These are phyloP conservation scores for Epichloe amarillans DNA, from an alignment of 2,329 filamentous ascomycete species.

Conservation along the genomic window DNA sequence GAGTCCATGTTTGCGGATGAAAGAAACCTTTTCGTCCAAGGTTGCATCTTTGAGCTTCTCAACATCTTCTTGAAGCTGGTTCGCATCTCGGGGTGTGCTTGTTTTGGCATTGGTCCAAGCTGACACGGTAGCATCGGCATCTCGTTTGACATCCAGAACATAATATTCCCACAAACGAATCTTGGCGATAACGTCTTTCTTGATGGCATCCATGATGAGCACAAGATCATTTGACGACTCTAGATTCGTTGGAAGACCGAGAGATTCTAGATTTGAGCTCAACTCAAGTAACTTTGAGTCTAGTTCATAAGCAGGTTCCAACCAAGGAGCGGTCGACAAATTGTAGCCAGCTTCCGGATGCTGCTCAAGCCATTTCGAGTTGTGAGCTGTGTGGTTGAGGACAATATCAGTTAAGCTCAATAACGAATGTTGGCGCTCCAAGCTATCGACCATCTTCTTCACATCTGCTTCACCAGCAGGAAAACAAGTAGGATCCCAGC, in stretches of 20 bases:
- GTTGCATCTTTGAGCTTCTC: slow-evolving; percentile 33
- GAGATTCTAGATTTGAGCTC: slow-evolving; percentile 54
- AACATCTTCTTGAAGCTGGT: slow-evolving; percentile 21
- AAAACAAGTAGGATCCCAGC: slow-evolving; percentile 72
- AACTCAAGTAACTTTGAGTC: slow-evolving; percentile 57
- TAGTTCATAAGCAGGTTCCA: slow-evolving; percentile 49
- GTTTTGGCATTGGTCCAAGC: slow-evolving; percentile 55
- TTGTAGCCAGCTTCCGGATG: slow-evolving; percentile 97
- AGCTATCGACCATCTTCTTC: slow-evolving; percentile 58
- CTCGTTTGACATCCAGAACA: slow-evolving; percentile 62
- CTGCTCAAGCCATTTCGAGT: slow-evolving; percentile 84
- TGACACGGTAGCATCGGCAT: slow-evolving; percentile 54
- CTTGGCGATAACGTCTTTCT: slow-evolving; percentile 62
- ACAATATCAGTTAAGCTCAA: slow-evolving; percentile 91
- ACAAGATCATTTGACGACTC: slow-evolving; percentile 59
- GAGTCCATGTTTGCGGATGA: slow-evolving; percentile 57
- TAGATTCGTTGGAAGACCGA: slow-evolving; percentile 66
- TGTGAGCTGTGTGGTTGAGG: slow-evolving; percentile 94
- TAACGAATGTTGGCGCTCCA: slow-evolving; percentile 75
- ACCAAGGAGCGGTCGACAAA: slow-evolving; percentile 72
- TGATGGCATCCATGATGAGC: slow-evolving; percentile 72
- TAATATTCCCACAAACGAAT: slow-evolving; percentile 92
- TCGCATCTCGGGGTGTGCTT: slow-evolving; percentile 35
- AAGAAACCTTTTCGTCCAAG: slow-evolving; percentile 41
- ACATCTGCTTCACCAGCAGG: slow-evolving; percentile 77